phyloP scores from a whole-genome alignment of 306 rosid genomes.

The Acacia confusa region DNA sequence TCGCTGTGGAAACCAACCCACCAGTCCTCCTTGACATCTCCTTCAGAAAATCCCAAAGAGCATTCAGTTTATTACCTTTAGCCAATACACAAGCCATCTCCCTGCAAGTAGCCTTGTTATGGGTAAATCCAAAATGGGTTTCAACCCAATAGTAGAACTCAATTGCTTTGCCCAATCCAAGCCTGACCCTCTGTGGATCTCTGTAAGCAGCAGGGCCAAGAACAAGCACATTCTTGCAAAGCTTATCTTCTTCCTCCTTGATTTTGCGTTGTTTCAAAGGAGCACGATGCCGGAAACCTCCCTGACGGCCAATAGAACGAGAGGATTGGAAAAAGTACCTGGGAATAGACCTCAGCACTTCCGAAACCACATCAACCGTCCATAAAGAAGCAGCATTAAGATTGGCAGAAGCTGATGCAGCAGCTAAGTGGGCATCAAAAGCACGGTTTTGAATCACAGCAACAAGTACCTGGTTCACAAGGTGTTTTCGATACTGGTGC shows the following conservation, averaged over 20 bases:
- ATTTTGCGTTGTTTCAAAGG: constrained; percentile 66
- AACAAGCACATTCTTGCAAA: constrained; percentile 43
- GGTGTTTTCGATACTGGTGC: constrained; percentile 28
- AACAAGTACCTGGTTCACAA: constrained; percentile 57
- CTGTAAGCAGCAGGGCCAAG: constrained; percentile 77
- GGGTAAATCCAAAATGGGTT: constrained; percentile 50
- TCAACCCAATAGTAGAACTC: constrained; percentile 84
- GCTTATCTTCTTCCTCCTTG: constrained; percentile 42
- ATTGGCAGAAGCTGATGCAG: constrained; percentile 14
- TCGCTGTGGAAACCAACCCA: constrained; percentile 53
- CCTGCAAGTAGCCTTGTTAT: constrained; percentile 61
- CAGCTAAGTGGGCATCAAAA: constrained; percentile 40
- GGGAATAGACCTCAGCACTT: constrained; percentile 60
- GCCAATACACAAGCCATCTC: constrained; percentile 82
- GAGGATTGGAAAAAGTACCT: constrained; percentile 67
- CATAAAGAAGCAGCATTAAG: constrained; percentile 32
- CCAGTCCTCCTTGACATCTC: constrained; percentile 44
- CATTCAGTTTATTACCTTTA: constrained; percentile 41
- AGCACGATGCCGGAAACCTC: constrained; percentile 66
- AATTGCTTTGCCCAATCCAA: constrained; percentile 59
- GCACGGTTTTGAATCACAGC: constrained; percentile 63
- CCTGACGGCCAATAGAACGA: constrained; percentile 73
- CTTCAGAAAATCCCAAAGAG: constrained; percentile 70
- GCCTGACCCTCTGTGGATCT: constrained; percentile 49
- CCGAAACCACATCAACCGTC: constrained; percentile 52